These are phyloP conservation scores for Neurospora sp. DNA, from an alignment of 495 filamentous ascomycete species.

Conservation along the genomic window DNA sequence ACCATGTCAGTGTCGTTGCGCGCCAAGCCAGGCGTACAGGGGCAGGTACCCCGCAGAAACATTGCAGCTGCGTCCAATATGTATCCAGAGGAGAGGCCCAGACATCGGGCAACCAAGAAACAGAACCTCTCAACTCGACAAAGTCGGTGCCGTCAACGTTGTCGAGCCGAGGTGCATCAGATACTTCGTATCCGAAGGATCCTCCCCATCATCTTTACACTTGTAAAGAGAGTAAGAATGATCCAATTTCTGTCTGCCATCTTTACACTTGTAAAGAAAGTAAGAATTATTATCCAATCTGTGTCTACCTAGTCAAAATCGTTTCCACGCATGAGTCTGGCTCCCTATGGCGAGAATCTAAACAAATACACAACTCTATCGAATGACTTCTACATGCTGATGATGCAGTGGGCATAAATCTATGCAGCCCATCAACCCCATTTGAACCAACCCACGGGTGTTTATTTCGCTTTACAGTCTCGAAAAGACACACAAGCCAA, in stretches of 20 bases:
- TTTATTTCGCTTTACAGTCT: not conserved
- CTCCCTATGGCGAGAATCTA: not conserved
- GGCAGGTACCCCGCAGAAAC: not conserved
- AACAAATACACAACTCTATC: not conserved
- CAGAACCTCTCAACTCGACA: not conserved
- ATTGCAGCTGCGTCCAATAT: not conserved
- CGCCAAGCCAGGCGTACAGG: not conserved
- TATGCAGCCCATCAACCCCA: not conserved
- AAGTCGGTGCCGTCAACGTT: not conserved
- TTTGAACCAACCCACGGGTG: not conserved
- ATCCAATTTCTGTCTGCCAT: not conserved
- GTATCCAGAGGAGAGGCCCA: not conserved
- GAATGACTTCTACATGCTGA: not conserved
- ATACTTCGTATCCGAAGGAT: not conserved
- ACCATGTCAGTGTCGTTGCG: no score
- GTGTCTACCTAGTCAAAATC: not conserved
- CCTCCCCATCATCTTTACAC: not conserved
- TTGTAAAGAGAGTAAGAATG: not conserved
- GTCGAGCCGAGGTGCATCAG: not conserved
- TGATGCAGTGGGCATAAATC: not conserved
- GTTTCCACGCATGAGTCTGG: not conserved
- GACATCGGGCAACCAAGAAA: not conserved
- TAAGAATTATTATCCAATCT: not conserved
- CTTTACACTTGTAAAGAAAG: not conserved
- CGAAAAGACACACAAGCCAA: not conserved